Base-by-base conservation (phyloP, 2,329 filamentous ascomycete genomes). In the Zalaria sp. region DNA sequence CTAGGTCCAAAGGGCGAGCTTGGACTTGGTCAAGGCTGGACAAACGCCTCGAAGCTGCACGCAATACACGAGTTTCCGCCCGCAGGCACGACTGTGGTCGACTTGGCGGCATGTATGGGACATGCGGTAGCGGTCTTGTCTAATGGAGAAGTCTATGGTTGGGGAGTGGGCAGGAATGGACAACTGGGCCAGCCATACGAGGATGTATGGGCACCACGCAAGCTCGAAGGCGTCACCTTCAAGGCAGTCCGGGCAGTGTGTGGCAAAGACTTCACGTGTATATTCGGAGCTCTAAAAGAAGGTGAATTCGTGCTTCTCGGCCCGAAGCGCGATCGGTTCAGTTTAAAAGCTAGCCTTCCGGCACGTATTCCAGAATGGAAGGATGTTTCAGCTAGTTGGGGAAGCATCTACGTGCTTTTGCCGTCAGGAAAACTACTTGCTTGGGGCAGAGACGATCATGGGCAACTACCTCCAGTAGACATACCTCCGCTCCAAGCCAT, bases 361-460 rank as follows among this genome's bases (percentile, higher is more conserved):
- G 35, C 52, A 2, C 55, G 62, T 1, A 57, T 78, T 37, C 63
- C 62, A 6, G 64, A 60, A 2, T 89, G 81, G 80, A 74, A 68
- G 46, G 73, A 81, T 44, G 71, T 93, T 10, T 72, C 73, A 5
- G 82, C 87, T 6, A 82, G 83, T 45, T 96, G 89, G 89, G 79
- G 87, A 41, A 79, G 78, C 41, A 67, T 94, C 11, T 87, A 83
- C 60, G 68, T 91, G 35, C 65, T 93, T 41, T 67, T 70, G 37
- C 54, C 66, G 3, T 68, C 80, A 46, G 77, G 79, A 1, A 65
- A 57, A 3, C 54, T 95, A 25, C 50, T 72, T 2, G 77, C 79
- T 5, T 95, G 86, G 83, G 91, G 91, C 0, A 75, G 86, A 46
- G 73, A 91, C 54, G 85, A 94, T 54, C 84, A 87, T 49, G 86